These are phyloP conservation scores for Citrullus colocynthis DNA, from an alignment of 306 rosid species.

Conservation along the genomic window DNA sequence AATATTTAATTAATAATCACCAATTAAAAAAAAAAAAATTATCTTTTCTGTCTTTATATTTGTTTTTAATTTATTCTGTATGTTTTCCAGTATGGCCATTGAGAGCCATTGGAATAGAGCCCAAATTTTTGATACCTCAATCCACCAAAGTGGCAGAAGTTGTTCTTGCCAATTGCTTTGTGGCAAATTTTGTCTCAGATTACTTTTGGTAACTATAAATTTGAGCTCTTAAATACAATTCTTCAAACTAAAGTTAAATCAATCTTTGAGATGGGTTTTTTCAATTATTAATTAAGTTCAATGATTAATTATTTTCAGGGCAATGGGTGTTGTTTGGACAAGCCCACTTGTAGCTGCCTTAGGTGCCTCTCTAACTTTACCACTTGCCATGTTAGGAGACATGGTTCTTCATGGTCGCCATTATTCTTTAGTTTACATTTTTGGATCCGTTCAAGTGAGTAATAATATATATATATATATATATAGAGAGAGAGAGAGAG, in stretches of 20 bases:
- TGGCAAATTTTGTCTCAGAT: constrained; percentile 14
- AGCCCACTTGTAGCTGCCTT: constrained; percentile 16
- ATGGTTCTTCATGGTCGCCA: constrained; percentile 18
- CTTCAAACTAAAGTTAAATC: no score
- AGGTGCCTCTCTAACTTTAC: constrained; percentile 17
- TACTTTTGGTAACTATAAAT: constrained; percentile 13
- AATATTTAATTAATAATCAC: background rate
- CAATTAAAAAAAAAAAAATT: background rate
- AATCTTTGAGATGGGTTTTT: background rate
- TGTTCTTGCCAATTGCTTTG: constrained; percentile 15
- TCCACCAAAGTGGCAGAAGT: constrained; percentile 7
- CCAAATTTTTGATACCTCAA: constrained; percentile 15
- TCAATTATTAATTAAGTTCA: background rate
- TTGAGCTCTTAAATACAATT: background rate
- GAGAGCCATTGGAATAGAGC: constrained; percentile 16
- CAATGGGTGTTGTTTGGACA: constrained; percentile 22
- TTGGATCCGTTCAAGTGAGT: constrained; percentile 14
- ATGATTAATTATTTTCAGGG: constrained; percentile 5
- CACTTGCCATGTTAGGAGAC: constrained; percentile 20
- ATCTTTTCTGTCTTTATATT: no score
- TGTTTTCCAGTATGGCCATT: constrained; percentile 13
- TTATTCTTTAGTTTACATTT: constrained; percentile 12
- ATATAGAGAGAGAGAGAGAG: no score
- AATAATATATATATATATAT: no score
- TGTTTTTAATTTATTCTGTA: no score